Base-by-base conservation (phyloP, 2,329 filamentous ascomycete genomes). In the Leptoxyphium fumago region DNA sequence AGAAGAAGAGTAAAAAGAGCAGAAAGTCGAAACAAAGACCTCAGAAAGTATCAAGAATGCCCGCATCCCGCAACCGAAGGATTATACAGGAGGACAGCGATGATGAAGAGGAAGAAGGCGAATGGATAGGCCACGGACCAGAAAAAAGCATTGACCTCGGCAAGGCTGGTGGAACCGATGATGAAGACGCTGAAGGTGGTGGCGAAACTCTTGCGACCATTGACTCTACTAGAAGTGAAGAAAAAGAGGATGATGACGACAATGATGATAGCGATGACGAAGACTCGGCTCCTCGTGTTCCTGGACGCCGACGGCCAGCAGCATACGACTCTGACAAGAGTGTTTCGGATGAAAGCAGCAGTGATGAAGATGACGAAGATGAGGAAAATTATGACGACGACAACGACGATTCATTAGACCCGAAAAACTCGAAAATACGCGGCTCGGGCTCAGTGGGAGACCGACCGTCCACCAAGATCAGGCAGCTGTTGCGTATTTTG, bases 381-480 rank as follows among this genome's bases (percentile, higher is more conserved):
- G 43, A 1, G 39, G 43, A 29, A 15, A 21, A 17, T 14, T 2
- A 30, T 7, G 10, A 26, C n/a, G 28, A 10, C n/a, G 32, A 36
- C 15, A 9, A 15, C 32, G 4, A 36, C 9, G 32, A 36, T 15
- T 36, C 32, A 36, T 15, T 36, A 4, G 2, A 38, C 41, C 9
- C 38, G 28, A 1, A 42, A 30, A 43, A 51, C 17, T 40, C 50
- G n/a, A 49, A 52, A 36, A 44, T 54, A 29, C 44, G 43, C 11
- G 36, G 43, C 38, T 52, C 52, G 34, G 50, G 48, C 40, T 52
- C 49, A n/a, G 46, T 54, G n/a, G 46, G 69, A 26, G 70, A 82
- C 29, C 68, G 76, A 21, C 74, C 78, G 2, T 98, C 91, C 0
- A 89, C 91, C 54, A 98, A 98, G 68, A 93, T 98, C 56, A 80